phyloP scores from a whole-genome alignment of 345 rosid species.

The Salix caprea region DNA sequence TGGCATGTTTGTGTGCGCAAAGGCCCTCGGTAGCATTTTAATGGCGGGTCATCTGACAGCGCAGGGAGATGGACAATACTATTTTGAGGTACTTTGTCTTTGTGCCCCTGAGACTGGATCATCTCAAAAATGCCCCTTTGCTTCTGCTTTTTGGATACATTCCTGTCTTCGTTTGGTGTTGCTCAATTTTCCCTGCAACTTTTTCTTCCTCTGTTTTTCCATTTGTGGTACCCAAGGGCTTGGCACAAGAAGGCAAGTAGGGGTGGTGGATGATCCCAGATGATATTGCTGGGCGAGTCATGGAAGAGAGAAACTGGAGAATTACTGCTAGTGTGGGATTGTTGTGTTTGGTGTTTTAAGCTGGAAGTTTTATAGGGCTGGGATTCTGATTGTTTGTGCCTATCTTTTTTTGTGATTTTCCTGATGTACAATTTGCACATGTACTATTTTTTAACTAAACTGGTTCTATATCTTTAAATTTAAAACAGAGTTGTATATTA shows the following conservation, averaged over 20 bases:
- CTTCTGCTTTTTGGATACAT: slow-evolving; percentile 35
- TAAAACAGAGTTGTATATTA: background rate
- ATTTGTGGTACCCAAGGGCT: slow-evolving; percentile 37
- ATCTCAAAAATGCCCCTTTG: slow-evolving; percentile 19
- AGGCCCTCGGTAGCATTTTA: slow-evolving; percentile 38
- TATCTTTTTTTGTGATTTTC: background rate
- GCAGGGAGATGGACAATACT: slow-evolving; percentile 55
- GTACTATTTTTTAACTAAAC: background rate
- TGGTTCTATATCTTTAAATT: background rate
- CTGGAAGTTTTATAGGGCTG: background rate
- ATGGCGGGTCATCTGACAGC: slow-evolving; percentile 55
- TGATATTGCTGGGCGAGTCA: slow-evolving; percentile 25
- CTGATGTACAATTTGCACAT: background rate
- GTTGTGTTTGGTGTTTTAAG: slow-evolving; percentile 6
- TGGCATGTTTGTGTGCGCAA: slow-evolving; percentile 29
- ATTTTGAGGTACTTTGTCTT: slow-evolving; percentile 37
- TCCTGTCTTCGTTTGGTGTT: slow-evolving; percentile 53
- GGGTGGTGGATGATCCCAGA: slow-evolving; percentile 24
- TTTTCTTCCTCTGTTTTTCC: slow-evolving; percentile 10
- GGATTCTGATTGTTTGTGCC: background rate
- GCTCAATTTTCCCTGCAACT: slow-evolving; percentile 32
- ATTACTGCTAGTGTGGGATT: background rate
- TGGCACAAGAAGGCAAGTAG: slow-evolving; percentile 36
- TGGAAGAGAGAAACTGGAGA: slow-evolving; percentile 10
- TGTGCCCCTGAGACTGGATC: slow-evolving; percentile 56